Evolutionary conservation across 1,139 yeast genomes (phyloP).

Genomic region (Yamadazyma spencermartinsiae): DNA sequence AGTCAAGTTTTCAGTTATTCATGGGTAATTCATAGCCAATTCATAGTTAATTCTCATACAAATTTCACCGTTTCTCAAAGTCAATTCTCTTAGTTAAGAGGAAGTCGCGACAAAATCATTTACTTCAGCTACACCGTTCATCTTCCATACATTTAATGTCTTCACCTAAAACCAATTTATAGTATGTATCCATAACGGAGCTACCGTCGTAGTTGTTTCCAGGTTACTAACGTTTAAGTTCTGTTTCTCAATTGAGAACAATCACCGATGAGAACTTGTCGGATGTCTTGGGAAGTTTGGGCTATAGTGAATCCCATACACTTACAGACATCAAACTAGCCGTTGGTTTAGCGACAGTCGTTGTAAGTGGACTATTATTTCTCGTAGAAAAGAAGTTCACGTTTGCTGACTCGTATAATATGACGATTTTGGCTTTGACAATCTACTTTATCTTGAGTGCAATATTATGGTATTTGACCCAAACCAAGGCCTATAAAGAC

Average conservation of each 20-base stretch:
- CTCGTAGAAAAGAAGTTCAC: slow-evolving; percentile 62
- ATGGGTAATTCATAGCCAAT: too few relatives aligned
- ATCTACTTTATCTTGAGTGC: slow-evolving; percentile 58
- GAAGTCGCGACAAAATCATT: too few relatives aligned
- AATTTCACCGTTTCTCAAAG: too few relatives aligned
- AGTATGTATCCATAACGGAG: slow-evolving; percentile 15
- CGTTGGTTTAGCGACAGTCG: slow-evolving; percentile 68
- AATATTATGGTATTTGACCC: slow-evolving; percentile 47
- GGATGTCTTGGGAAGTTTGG: slow-evolving; percentile 50
- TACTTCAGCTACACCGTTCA: too few relatives aligned
- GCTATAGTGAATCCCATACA: slow-evolving; percentile 61
- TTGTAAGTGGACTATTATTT: slow-evolving; percentile 65
- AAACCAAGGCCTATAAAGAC: slow-evolving; percentile 43
- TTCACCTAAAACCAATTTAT: slow-evolving; percentile 13
- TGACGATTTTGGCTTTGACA: slow-evolving; percentile 37
- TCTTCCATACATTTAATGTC: slow-evolving; percentile 1
- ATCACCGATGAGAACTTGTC: slow-evolving; percentile 52
- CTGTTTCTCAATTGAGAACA: slow-evolving; percentile 48
- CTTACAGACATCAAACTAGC: slow-evolving; percentile 64
- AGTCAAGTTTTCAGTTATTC: too few relatives aligned
- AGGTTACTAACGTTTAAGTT: slow-evolving; percentile 28
- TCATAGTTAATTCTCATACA: too few relatives aligned
- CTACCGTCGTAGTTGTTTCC: too few relatives aligned
- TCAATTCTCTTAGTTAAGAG: too few relatives aligned
- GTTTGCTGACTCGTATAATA: slow-evolving; percentile 39